These are phyloP conservation scores for Eucalyptus virginea DNA, from an alignment of 345 rosid genomes.

Conservation along the genomic window DNA sequence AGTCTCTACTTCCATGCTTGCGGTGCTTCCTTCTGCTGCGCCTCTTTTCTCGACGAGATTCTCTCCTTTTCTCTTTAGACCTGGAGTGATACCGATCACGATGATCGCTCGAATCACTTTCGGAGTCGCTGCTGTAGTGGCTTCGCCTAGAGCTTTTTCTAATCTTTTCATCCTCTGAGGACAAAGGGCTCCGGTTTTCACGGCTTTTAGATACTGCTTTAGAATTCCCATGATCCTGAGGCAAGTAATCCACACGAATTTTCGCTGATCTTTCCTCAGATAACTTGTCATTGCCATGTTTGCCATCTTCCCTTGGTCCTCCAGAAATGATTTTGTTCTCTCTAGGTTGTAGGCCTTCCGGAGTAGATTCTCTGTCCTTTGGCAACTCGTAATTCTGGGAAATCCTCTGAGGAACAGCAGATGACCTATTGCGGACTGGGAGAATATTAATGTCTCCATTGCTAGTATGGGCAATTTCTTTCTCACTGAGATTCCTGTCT, in stretches of 20 bases:
- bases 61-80: constrained; percentile 42
- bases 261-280: constrained; percentile 8
- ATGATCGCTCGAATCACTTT: constrained; percentile 39
- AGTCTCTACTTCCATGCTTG: constrained; percentile 27
- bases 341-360: neutral
- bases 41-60: constrained; percentile 49
- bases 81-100: constrained; percentile 29
- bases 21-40: constrained; percentile 49
- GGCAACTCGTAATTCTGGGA: neutral
- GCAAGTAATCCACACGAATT: neutral
- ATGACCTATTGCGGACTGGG: neutral
- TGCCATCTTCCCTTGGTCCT: neutral
- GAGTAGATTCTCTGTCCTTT: neutral
- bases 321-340: neutral
- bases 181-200: constrained; percentile 13
- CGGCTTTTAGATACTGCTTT: constrained; percentile 4
- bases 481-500: constrained; percentile 1
- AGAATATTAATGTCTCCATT: neutral
- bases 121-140: constrained; percentile 33
- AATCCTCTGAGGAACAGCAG: neutral
- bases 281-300: neutral
- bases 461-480: constrained; percentile 7
- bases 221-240: constrained; percentile 14
- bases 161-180: constrained; percentile 53
- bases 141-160: constrained; percentile 5